Percentiles rank a stretch among this genome's conserved stretches.
phyloP scores from a whole-genome alignment of 495 filamentous ascomycete species.

The Xylona heveae region DNA sequence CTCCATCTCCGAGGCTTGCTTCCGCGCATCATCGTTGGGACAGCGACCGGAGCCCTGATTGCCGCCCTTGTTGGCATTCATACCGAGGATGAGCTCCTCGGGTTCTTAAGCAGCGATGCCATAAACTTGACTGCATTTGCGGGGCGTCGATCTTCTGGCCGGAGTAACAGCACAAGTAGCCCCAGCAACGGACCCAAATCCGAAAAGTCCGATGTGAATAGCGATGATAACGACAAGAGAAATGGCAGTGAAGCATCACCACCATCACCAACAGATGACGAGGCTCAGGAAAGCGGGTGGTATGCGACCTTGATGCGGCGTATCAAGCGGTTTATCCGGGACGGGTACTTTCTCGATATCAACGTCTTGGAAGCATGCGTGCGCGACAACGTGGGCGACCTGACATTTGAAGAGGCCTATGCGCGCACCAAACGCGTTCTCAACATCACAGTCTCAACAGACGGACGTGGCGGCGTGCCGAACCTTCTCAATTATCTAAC shows the following conservation, averaged over 20 bases:
- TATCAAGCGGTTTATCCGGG: slow-evolving; percentile 38
- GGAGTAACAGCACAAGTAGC: slow-evolving; percentile 9
- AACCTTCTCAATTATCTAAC: slow-evolving; percentile 85
- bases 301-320: slow-evolving; percentile 37
- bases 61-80: slow-evolving; percentile 79
- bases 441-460: slow-evolving; percentile 76
- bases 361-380: slow-evolving; percentile 71
- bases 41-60: slow-evolving; percentile 75
- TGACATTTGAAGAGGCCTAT: slow-evolving; percentile 92
- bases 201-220: slow-evolving; percentile 3
- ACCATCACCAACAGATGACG: slow-evolving; percentile 6
- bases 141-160: slow-evolving; percentile 8
- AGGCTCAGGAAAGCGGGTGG: slow-evolving; percentile 17
- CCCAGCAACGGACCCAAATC: slow-evolving; percentile 3
- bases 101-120: slow-evolving; percentile 51
- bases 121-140: slow-evolving; percentile 69
- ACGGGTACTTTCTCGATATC: slow-evolving; percentile 71
- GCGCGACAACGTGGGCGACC: slow-evolving; percentile 61
- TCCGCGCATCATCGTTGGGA: slow-evolving; percentile 80
- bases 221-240: no score
- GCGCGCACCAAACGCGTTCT: slow-evolving; percentile 65
- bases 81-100: slow-evolving; percentile 65
- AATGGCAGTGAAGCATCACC: no score
- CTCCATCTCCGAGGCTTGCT: slow-evolving; percentile 66
- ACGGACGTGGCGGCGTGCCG: slow-evolving; percentile 52